Evolutionary conservation across 768 basidiomycete species (phyloP).

Genomic region (Amanita exitialis): DNA sequence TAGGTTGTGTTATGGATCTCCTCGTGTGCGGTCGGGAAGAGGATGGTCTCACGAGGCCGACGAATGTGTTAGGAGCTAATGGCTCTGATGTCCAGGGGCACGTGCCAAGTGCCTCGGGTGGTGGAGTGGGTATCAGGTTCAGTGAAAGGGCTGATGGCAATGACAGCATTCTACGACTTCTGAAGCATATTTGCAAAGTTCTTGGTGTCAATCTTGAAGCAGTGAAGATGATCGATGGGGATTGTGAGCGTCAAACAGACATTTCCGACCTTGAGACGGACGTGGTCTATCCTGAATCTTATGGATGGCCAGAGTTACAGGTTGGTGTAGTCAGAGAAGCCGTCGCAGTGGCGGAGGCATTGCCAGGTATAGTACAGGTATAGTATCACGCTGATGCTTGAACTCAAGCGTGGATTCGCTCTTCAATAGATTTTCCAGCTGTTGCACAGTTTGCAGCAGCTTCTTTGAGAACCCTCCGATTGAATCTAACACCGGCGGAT

Average conservation of each 20-base stretch:
- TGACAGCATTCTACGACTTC: slow-evolving; percentile 62
- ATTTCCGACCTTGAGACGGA: slow-evolving; percentile 12
- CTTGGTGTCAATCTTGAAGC: slow-evolving; percentile 78
- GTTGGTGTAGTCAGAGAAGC: slow-evolving; percentile 91
- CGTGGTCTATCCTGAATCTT: slow-evolving; percentile 39
- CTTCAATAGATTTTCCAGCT: slow-evolving; percentile 59
- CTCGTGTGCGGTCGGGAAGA: slow-evolving; percentile 81
- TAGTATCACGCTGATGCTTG: slow-evolving; percentile 12
- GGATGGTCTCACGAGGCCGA: slow-evolving; percentile 38
- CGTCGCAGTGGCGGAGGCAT: slow-evolving; percentile 79
- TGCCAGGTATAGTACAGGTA: slow-evolving; percentile 55
- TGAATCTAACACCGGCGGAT: slow-evolving; percentile 61
- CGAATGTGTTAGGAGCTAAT: slow-evolving; percentile 27
- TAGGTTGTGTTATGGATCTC: slow-evolving; percentile 77
- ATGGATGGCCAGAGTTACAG: slow-evolving; percentile 94
- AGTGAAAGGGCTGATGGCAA: slow-evolving; percentile 76
- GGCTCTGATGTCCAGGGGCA: slow-evolving; percentile 41
- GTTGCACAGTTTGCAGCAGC: slow-evolving; percentile 89
- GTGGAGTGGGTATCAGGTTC: slow-evolving; percentile 60
- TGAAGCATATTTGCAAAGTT: slow-evolving; percentile 65
- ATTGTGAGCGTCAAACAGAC: slow-evolving; percentile 10
- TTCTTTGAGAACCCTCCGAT: slow-evolving; percentile 64
- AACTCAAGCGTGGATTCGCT: not conserved
- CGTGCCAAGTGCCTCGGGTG: slow-evolving; percentile 23
- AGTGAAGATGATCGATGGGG: slow-evolving; percentile 37